Evolutionary conservation across 2,329 filamentous ascomycete species (phyloP), one percentile per base, ranked within the genome.

Genomic region (Phyllosticta capitalensis): DNA sequence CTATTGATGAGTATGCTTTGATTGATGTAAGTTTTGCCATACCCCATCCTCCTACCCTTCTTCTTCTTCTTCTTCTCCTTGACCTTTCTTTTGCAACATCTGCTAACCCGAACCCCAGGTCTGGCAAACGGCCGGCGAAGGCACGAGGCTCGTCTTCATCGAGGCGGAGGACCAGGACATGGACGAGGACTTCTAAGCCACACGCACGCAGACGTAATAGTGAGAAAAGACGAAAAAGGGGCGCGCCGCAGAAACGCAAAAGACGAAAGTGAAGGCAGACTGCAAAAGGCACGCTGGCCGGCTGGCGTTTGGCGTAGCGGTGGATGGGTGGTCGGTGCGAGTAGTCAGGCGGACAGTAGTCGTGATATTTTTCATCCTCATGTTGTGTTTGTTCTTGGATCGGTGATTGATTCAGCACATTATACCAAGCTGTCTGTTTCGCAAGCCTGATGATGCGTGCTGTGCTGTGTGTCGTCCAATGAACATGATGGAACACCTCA

Each of bases 1-100:
- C 92, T 20, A 80, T 99, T 70, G 87, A 96, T 63, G 92, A 96
- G 78, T 97, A 99, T 75, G 86, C 89, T 2, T 79, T 83, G 65
- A 77, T 95, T 62, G 89, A 96, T 78, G 94, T 97, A 79, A 90
- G 92, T 87, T 64, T 69, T 59, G 1, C 21, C 51, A 30, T 21
- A 22, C n/a, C 24, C 24, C 14, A n/a, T 28, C 3, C 54, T 55
- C 17, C 28, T 6, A 9, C 12, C 14, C n/a, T n/a, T 5, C 9
- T 49, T 14, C 24, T 26, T 26, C 24, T 26, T 45, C 17, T 19
- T 17, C 38, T 6, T 3, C 6, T 14, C 1, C 9, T 1, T 38
- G 4, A 12, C 17, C 10, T 17, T 14, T 38, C 1, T 38, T 17
- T 45, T 19, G 3, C 2, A 20, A 52, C 19, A 45, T 20, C 58